These are phyloP conservation scores for Pseudogymnoascus pannorum DNA, from an alignment of 2,329 filamentous ascomycete species.

Conservation along the genomic window DNA sequence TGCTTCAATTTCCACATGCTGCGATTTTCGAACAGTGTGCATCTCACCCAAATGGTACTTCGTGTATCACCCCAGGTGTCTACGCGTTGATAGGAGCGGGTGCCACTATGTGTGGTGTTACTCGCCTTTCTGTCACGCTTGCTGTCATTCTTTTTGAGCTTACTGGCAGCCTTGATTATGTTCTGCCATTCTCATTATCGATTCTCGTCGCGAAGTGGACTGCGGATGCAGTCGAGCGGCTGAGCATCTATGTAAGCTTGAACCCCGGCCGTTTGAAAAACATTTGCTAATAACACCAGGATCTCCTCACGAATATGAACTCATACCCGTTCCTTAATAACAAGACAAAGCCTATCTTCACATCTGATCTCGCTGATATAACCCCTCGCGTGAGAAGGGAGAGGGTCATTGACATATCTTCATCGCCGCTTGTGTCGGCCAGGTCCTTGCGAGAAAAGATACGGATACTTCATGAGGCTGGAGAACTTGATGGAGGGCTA, in stretches of 20 bases:
- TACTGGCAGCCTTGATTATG: conserved; percentile 89
- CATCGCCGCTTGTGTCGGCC: conserved; percentile 72
- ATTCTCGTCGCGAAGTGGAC: conserved; percentile 98
- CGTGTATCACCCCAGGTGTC: conserved; percentile 91
- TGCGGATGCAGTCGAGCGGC: conserved; percentile 86
- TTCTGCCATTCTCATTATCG: conserved; percentile 85
- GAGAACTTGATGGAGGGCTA: conserved; percentile 86
- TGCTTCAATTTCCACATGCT: conserved; percentile 64
- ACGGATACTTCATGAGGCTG: conserved; percentile 71
- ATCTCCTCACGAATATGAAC: conserved; percentile 93
- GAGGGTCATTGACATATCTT: conserved; percentile 80
- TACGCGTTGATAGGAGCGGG: conserved; percentile 93
- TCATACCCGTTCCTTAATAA: conserved; percentile 96
- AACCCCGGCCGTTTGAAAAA: neutral
- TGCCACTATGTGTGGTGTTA: conserved; percentile 97
- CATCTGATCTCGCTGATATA: conserved; percentile 80
- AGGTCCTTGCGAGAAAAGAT: conserved; percentile 71
- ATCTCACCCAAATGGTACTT: conserved; percentile 57
- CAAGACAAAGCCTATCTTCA: conserved; percentile 87
- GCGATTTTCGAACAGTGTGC: conserved; percentile 70
- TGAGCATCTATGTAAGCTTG: conserved; percentile 74
- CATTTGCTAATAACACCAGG: conserved; percentile 38
- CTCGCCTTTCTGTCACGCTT: conserved; percentile 82
- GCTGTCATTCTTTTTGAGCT: conserved; percentile 94
- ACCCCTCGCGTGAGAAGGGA: conserved; percentile 67